These are phyloP conservation scores for Kwoniella europaea DNA, from an alignment of 768 basidiomycete genomes.

Conservation along the genomic window DNA sequence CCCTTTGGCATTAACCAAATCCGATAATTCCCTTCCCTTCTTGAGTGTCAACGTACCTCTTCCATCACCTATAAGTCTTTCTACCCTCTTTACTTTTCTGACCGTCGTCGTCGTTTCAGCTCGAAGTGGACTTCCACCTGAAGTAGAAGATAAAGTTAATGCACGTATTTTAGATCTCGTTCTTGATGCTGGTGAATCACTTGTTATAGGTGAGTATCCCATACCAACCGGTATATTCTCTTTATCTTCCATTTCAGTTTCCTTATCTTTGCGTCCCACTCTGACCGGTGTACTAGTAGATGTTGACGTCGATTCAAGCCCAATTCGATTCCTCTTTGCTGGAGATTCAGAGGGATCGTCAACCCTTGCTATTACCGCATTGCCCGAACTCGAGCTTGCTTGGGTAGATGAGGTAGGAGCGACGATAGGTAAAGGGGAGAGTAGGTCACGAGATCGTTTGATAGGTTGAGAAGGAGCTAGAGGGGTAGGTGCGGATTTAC, in stretches of 20 bases:
- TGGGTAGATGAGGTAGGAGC: neutral
- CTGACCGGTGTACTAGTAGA: neutral
- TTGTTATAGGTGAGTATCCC: neutral
- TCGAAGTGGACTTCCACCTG: conserved; percentile 6
- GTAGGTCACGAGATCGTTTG: conserved; percentile 17
- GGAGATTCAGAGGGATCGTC: conserved; percentile 19
- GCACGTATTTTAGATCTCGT: conserved; percentile 40
- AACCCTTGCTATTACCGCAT: neutral
- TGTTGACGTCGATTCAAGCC: neutral
- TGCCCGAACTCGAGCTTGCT: neutral
- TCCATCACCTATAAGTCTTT: conserved; percentile 36
- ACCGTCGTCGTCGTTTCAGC: neutral
- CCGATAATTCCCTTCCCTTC: conserved; percentile 39
- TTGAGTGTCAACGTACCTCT: conserved; percentile 39
- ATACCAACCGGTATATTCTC: conserved; percentile 38
- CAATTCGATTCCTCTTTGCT: conserved; percentile 6
- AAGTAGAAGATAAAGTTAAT: conserved; percentile 1
- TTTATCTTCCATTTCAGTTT: conserved; percentile 24
- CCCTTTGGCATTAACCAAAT: conserved; percentile 10
- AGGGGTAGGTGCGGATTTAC: conserved; percentile 7
- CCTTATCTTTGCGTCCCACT: neutral
- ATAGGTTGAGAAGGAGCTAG: conserved; percentile 5
- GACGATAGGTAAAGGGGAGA: conserved; percentile 23
- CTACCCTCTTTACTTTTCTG: conserved; percentile 7
- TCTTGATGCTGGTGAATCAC: conserved; percentile 38